Base-by-base conservation (phyloP, 2,329 filamentous ascomycete species). In the Beauveria scarabaeidicola region DNA sequence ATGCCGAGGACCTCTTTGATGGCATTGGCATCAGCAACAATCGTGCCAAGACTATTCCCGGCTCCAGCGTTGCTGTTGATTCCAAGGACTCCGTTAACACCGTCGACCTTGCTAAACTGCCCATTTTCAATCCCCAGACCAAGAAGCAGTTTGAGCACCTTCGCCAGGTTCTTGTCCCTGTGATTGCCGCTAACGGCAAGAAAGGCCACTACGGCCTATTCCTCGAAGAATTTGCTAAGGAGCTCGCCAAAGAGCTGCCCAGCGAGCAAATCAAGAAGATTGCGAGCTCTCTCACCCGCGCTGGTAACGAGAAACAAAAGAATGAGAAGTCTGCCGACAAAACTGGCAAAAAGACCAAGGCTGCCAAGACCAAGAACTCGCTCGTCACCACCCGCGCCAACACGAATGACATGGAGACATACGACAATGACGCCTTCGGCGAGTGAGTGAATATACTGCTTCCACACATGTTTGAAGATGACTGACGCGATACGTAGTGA, bases 241-340 rank as follows among this genome's bases (percentile, higher is more conserved):
- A 90, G 69, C 82, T 97, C 48, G 84, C 87, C 67, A 92, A 91
- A 76, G 92, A 96, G 29, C 76, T 99, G 65, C 86, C 89, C 15
- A 96, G 90, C 71, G 88, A 94, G 60, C 91, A 97, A 77, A 92
- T 97, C 76, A 97, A 97, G 84, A 97, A 97, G 81, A 84, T 96
- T 65, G 85, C 91, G 13, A 95, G 89, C 73, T 82, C 84, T 5
- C 76, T 99, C 69, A 96, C 92, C n/a, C 88, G 91, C 5, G 81
- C 96, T 60, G 84, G 90, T 72, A 99, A 99, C 73, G 94, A 97
- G 83, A 97, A 96, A 82, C 88, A 97, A 88, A 95, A 91, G 80
- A 92, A 97, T 74, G 94, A 99, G 82, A 97, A 97, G 82, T 86
- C 88, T 4, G 85, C 90, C 3, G 91, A 96, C 65, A 97, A 96